A percentile compares a stretch with the other conserved stretches of the same genome.
Conservation (phyloP, 495 filamentous ascomycete species). For the Neurospora terricola region DNA sequence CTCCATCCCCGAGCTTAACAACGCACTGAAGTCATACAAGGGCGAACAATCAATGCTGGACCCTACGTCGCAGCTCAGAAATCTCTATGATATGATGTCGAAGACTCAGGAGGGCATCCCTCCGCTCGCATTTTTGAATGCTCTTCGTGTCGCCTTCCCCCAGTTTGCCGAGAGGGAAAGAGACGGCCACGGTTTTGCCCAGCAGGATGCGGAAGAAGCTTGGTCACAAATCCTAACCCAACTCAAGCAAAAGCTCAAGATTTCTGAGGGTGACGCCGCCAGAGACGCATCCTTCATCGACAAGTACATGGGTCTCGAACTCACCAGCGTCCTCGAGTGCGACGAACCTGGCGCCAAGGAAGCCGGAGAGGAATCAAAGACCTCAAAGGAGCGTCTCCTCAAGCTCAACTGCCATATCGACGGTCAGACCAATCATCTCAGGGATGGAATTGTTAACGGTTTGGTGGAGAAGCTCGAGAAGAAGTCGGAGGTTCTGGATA, state of each 20-base stretch:
- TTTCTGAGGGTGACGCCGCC: constrained; percentile 41
- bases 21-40: constrained; percentile 63
- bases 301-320: constrained; percentile 76
- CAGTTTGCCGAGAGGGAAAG: constrained; percentile 85
- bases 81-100: constrained; percentile 89
- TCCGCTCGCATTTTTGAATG: constrained; percentile 74
- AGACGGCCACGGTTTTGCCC: constrained; percentile 73
- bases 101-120: constrained; percentile 83
- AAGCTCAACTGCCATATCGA: constrained; percentile 95
- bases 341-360: constrained; percentile 73
- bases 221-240: constrained; percentile 95
- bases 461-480: constrained; percentile 89
- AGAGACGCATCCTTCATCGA: constrained; percentile 67
- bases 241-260: constrained; percentile 67
- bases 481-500: constrained; percentile 62
- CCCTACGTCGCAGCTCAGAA: constrained; percentile 68
- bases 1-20: constrained; percentile 82
- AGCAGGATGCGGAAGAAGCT: constrained; percentile 96
- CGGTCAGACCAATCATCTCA: constrained; percentile 72
- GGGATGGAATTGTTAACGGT: constrained; percentile 73
- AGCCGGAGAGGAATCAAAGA: constrained; percentile 58
- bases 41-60: constrained; percentile 44
- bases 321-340: constrained; percentile 67
- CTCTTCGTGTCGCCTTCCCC: constrained; percentile 73
- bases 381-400: constrained; percentile 64